Evolutionary conservation across 345 rosid species (phyloP).

Genomic region (Hypericum perforatum): DNA sequence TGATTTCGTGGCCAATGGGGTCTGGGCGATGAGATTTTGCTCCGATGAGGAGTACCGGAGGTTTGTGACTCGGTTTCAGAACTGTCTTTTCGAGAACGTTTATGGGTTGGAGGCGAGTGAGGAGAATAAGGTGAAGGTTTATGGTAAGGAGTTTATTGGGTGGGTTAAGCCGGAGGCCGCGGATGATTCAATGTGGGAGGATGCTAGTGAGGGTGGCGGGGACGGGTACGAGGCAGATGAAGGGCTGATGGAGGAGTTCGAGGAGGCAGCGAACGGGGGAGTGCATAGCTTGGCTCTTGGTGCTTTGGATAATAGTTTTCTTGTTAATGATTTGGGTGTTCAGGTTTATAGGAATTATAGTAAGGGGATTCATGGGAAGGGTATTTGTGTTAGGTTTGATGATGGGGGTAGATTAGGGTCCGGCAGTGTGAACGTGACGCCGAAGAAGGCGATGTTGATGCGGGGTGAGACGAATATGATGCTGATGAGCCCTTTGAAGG

Average conservation of each 20-base stretch:
- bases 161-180: slow-evolving; percentile 88
- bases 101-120: slow-evolving; percentile 55
- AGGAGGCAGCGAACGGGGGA: slow-evolving; percentile 83
- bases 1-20: slow-evolving; percentile 59
- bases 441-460: slow-evolving; percentile 82
- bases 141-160: slow-evolving; percentile 80
- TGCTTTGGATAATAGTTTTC: slow-evolving; percentile 79
- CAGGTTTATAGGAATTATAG: slow-evolving; percentile 67
- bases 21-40: slow-evolving; percentile 83
- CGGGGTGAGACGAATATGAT: slow-evolving; percentile 93
- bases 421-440: slow-evolving; percentile 32
- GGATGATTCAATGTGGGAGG: slow-evolving; percentile 93
- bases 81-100: slow-evolving; percentile 78
- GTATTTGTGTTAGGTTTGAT: slow-evolving; percentile 55
- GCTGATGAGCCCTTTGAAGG: slow-evolving; percentile 82
- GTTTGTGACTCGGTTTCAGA: slow-evolving; percentile 59
- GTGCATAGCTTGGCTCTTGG: slow-evolving; percentile 87
- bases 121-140: slow-evolving; percentile 58
- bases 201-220: slow-evolving; percentile 43
- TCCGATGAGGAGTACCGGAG: slow-evolving; percentile 55
- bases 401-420: slow-evolving; percentile 23
- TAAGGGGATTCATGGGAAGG: slow-evolving; percentile 76
- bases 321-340: slow-evolving; percentile 80
- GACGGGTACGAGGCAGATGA: slow-evolving; percentile 19
- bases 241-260: slow-evolving; percentile 69